Percentiles rank a stretch among this genome's conserved stretches.
Conservation (phyloP, 2,329 filamentous ascomycete species). For the Lojkania enalia region DNA sequence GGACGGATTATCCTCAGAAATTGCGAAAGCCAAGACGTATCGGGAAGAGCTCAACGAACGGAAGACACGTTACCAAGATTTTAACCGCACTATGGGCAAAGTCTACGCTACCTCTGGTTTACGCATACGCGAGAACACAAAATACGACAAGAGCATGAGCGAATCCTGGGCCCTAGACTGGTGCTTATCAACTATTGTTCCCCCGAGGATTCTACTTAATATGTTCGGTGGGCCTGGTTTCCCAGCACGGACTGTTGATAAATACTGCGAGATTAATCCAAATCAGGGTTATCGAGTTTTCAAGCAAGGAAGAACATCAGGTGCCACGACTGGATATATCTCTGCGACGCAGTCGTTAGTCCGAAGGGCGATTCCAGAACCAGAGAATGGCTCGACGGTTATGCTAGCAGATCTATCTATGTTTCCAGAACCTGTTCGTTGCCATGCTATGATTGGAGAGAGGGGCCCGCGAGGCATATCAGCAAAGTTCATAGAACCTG, state of each 20-base stretch:
- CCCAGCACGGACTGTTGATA: too few relatives aligned
- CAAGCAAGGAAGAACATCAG: not conserved
- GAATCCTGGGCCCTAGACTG: not conserved
- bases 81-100: not conserved
- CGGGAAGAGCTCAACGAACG: not conserved
- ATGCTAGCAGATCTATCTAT: not conserved
- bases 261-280: not conserved
- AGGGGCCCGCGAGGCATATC: too few relatives aligned
- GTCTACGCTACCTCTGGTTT: not conserved
- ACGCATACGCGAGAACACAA: not conserved
- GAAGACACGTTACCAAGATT: not conserved
- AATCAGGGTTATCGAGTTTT: not conserved
- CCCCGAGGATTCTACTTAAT: too few relatives aligned
- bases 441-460: not conserved
- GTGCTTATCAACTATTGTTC: not conserved
- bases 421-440: not conserved
- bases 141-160: not conserved
- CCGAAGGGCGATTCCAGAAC: not conserved
- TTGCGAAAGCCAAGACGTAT: not conserved
- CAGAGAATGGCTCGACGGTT: not conserved
- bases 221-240: too few relatives aligned
- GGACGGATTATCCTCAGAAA: too few relatives aligned
- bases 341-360: not conserved
- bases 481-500: not conserved
- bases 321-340: not conserved